Evolutionary conservation across 2,329 filamentous ascomycete species (phyloP).

Genomic region (Fusarium sp.): DNA sequence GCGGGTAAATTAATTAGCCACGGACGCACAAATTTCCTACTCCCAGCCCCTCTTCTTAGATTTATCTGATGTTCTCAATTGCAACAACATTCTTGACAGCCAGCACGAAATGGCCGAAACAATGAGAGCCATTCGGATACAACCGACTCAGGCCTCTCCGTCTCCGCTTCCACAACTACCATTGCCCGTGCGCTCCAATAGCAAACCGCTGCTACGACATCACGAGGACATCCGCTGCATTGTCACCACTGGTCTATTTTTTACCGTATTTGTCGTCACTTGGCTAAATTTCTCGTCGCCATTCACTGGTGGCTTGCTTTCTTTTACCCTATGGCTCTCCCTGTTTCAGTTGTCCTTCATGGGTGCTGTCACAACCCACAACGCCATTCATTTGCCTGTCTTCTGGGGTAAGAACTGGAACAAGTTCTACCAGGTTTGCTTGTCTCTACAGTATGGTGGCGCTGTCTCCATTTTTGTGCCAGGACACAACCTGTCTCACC

Average conservation of each 20-base stretch:
- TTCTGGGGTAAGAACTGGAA: conserved; percentile 27
- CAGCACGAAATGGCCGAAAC: not conserved
- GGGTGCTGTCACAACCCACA: conserved; percentile 25
- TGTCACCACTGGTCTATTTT: conserved; percentile 19
- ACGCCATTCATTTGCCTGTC: conserved; percentile 20
- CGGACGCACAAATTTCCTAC: not conserved
- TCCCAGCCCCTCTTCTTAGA: not conserved
- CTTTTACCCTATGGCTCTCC: conserved; percentile 22
- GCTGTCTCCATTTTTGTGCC: conserved; percentile 25
- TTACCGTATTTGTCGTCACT: conserved; percentile 21
- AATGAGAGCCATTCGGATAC: not conserved
- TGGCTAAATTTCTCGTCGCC: conserved; percentile 26
- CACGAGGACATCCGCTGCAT: conserved; percentile 25
- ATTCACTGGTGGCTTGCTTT: conserved; percentile 1
- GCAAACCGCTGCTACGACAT: conserved; percentile 12
- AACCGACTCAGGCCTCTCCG: not conserved
- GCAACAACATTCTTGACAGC: conserved; percentile 2
- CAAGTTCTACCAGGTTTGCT: conserved; percentile 30
- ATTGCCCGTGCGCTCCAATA: conserved; percentile 5
- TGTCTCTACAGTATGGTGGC: conserved; percentile 29
- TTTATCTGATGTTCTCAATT: not conserved
- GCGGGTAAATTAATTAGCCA: not conserved
- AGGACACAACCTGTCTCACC: conserved; percentile 28
- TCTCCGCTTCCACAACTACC: not conserved
- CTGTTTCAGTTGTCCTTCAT: conserved; percentile 28